Evolutionary conservation across 2,329 filamentous ascomycete genomes (phyloP).

Genomic region (Apiospora phragmitis): DNA sequence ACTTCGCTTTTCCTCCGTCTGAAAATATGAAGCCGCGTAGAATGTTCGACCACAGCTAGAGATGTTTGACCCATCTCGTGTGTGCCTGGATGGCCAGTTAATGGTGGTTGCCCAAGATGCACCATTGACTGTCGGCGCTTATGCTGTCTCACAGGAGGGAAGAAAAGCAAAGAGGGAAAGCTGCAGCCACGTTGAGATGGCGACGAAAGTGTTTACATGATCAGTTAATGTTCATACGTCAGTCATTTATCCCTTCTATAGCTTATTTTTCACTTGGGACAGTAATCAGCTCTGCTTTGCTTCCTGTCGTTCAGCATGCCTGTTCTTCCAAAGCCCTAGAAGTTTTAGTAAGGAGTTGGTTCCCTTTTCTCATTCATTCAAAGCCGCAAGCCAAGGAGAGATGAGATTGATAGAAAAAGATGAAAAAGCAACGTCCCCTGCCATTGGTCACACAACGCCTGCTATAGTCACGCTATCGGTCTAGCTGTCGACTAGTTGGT

Average conservation of each 20-base stretch:
- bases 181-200: not conserved
- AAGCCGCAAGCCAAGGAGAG: not conserved
- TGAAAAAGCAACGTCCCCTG: not conserved
- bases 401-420: not conserved
- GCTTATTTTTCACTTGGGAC: not conserved
- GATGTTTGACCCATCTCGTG: not conserved
- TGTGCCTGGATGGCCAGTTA: not conserved
- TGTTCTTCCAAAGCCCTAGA: not conserved
- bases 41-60: not conserved
- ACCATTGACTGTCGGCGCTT: not conserved
- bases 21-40: no score
- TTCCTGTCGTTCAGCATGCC: not conserved
- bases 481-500: not conserved
- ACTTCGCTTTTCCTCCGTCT: not conserved
- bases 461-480: not conserved
- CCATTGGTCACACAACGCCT: not conserved
- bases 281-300: not conserved
- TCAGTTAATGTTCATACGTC: not conserved
- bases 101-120: not conserved
- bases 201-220: not conserved
- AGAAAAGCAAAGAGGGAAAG: not conserved
- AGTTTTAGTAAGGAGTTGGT: not conserved
- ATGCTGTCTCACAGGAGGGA: not conserved
- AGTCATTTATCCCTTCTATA: not conserved
- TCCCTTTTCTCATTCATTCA: not conserved